Evolutionary conservation across 805 yeast genomes (phyloP).

Genomic region (Yarrowia sp.): DNA sequence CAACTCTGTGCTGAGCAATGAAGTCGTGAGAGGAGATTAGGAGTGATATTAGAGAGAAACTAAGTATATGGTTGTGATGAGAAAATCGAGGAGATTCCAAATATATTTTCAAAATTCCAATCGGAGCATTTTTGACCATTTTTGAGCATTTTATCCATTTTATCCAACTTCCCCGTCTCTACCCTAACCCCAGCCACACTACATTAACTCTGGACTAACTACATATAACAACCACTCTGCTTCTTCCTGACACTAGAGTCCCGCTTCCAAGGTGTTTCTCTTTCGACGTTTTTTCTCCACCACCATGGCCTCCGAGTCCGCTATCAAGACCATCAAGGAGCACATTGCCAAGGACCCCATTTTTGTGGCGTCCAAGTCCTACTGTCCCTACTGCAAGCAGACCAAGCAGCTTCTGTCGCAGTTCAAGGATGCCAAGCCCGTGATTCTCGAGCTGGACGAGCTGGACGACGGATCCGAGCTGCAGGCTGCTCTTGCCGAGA

Average conservation of each 20-base stretch:
- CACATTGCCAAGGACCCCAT: conserved; percentile 43
- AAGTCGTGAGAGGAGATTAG: too few species aligned
- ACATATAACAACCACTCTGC: neutral
- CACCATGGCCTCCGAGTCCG: conserved; percentile 39
- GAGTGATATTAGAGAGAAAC: neutral
- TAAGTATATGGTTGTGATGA: too few species aligned
- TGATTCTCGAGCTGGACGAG: conserved; percentile 60
- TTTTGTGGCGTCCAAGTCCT: conserved; percentile 75
- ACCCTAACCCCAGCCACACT: conserved; percentile 24
- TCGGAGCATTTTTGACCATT: too few species aligned
- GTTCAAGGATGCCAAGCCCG: conserved; percentile 50
- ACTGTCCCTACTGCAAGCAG: conserved; percentile 66
- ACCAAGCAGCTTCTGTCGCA: conserved; percentile 55
- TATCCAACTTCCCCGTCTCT: too few species aligned
- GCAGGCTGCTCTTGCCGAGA: conserved; percentile 76
- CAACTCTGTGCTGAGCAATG: conserved; percentile 9
- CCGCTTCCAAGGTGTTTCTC: conserved; percentile 25
- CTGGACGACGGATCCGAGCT: conserved; percentile 76
- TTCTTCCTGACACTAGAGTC: neutral
- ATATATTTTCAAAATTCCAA: neutral
- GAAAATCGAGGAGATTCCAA: neutral
- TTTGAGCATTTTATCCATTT: too few species aligned
- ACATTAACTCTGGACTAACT: neutral
- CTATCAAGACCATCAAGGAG: conserved; percentile 40
- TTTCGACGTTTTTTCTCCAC: conserved; percentile 38